Evolutionary conservation across 106 monocot species (phyloP).

Genomic region (Apostasia shenzhenica): DNA sequence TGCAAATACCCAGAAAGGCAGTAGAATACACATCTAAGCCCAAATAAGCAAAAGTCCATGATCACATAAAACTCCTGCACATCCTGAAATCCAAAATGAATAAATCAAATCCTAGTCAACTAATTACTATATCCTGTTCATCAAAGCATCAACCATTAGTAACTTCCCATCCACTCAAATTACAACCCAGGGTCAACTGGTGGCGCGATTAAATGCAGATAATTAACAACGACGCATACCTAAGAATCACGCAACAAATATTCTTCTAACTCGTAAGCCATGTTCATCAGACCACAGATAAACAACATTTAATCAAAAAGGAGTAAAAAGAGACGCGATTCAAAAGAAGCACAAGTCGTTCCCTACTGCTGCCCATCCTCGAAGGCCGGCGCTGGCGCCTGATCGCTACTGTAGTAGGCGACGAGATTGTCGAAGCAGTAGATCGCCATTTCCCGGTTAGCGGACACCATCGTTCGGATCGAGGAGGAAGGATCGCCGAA

Average conservation of each 20-base stretch:
- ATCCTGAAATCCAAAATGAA: neutral
- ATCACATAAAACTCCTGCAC: neutral
- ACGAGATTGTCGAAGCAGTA: conserved; percentile 97
- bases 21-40: neutral
- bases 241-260: neutral
- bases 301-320: neutral
- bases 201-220: neutral
- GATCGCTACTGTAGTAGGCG: conserved; percentile 82
- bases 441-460: conserved; percentile 85
- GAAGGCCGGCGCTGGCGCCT: conserved; percentile 67
- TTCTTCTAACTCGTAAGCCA: neutral
- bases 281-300: neutral
- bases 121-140: neutral
- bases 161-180: neutral
- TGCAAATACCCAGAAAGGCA: neutral
- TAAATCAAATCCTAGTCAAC: neutral
- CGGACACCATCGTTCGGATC: conserved; percentile 58
- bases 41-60: neutral
- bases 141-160: neutral
- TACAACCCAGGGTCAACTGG: neutral
- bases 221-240: neutral
- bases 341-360: neutral
- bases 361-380: conserved; percentile 78
- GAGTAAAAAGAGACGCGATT: neutral
- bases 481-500: conserved; percentile 5